Evolutionary conservation across 345 rosid species (phyloP).

Genomic region (Aquilaria malaccensis): DNA sequence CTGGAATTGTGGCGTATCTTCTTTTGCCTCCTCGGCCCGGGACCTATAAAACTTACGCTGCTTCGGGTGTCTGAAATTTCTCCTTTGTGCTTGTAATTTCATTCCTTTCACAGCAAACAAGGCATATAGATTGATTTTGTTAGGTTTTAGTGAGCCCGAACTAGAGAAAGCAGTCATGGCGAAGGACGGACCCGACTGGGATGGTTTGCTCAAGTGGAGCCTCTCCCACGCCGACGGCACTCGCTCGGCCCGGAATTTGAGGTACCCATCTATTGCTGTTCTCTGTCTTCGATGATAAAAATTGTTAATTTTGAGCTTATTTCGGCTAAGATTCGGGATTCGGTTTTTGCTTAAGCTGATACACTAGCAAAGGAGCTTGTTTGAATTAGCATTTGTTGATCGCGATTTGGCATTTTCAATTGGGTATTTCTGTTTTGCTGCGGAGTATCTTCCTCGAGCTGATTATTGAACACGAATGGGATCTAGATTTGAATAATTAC

Average conservation of each 20-base stretch:
- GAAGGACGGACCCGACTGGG: slow-evolving; percentile 83
- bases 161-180: slow-evolving; percentile 37
- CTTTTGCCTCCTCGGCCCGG: neutral
- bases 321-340: too few species aligned
- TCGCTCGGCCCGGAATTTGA: slow-evolving; percentile 38
- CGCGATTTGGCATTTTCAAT: too few species aligned
- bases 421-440: too few species aligned
- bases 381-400: too few species aligned
- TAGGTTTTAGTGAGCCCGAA: neutral
- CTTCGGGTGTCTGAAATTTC: neutral
- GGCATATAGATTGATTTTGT: too few species aligned
- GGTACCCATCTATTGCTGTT: slow-evolving; percentile 26
- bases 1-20: slow-evolving; percentile 1
- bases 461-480: too few species aligned
- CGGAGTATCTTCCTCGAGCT: too few species aligned
- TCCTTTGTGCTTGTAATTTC: neutral
- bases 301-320: too few species aligned
- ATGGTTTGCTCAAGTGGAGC: slow-evolving; percentile 93
- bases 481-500: too few species aligned
- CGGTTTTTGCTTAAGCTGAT: too few species aligned
- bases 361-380: too few species aligned
- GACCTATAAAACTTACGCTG: neutral
- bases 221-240: slow-evolving; percentile 84
- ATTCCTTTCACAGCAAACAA: neutral
- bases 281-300: neutral